Evolutionary conservation across 148 eudicot species (phyloP).

Genomic region (Rhododendron ovatum): DNA sequence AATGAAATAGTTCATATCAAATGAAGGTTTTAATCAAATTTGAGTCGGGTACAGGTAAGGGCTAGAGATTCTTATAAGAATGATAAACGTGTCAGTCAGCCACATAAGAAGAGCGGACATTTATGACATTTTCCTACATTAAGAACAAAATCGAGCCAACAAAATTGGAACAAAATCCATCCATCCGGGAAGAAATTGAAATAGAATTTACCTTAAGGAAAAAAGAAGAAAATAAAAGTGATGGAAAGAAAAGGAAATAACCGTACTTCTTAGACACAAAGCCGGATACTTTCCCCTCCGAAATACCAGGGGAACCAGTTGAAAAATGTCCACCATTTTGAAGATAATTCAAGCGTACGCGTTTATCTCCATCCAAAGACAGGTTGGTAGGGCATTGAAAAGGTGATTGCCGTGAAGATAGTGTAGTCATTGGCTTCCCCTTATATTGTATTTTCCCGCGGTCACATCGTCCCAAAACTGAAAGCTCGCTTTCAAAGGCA

Average conservation of each 20-base stretch:
- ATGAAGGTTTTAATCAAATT: not conserved
- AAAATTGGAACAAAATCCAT: not conserved
- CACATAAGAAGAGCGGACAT: not conserved
- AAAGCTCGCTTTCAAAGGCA: slow-evolving; percentile 22
- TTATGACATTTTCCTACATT: not conserved
- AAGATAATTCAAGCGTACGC: not conserved
- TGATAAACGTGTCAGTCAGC: not conserved
- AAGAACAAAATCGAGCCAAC: not conserved
- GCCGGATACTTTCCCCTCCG: not conserved
- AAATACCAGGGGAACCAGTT: slow-evolving; percentile 9
- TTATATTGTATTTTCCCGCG: not conserved
- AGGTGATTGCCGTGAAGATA: slow-evolving; percentile 23
- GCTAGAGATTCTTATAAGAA: not conserved
- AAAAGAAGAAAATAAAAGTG: not conserved
- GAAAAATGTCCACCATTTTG: slow-evolving; percentile 7
- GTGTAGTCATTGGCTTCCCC: not conserved
- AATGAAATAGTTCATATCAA: not conserved
- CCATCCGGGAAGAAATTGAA: not conserved
- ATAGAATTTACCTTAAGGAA: not conserved
- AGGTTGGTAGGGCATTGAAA: slow-evolving; percentile 19
- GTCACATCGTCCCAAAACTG: slow-evolving; percentile 7
- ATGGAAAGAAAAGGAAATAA: not conserved
- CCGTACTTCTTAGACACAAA: slow-evolving; percentile 9
- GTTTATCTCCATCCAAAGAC: slow-evolving; percentile 11
- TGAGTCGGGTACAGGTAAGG: not conserved